Evolutionary conservation across 2,329 filamentous ascomycete species (phyloP).

Genomic region (Fusarium nisikadoi): DNA sequence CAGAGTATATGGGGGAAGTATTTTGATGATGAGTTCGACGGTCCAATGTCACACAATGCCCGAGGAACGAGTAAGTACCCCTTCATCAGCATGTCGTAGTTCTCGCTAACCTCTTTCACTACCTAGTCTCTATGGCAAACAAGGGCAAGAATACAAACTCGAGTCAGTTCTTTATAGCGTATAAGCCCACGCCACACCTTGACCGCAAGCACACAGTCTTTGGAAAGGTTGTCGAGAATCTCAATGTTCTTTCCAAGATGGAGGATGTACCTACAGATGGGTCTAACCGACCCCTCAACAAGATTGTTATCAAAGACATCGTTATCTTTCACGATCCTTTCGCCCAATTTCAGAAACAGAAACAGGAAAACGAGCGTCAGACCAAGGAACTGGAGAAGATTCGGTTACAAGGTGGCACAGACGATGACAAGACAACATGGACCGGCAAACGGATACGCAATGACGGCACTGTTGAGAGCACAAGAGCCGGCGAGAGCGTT

Average conservation of each 20-base stretch:
- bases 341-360: constrained; percentile 87
- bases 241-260: constrained; percentile 77
- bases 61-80: constrained; percentile 69
- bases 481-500: constrained; percentile 58
- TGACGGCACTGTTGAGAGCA: constrained; percentile 67
- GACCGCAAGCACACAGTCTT: constrained; percentile 99
- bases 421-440: constrained; percentile 94
- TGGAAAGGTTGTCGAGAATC: constrained; percentile 81
- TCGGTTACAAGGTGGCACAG: constrained; percentile 73
- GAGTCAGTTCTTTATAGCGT: constrained; percentile 93
- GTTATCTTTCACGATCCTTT: constrained; percentile 94
- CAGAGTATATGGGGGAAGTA: constrained; percentile 92
- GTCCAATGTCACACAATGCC: constrained; percentile 83
- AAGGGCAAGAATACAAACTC: constrained; percentile 99
- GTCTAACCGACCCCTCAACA: constrained; percentile 78
- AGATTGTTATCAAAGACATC: constrained; percentile 84
- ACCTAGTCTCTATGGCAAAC: constrained; percentile 84
- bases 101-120: constrained; percentile 1
- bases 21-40: constrained; percentile 93
- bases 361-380: constrained; percentile 68
- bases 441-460: constrained; percentile 88
- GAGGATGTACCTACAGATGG: constrained; percentile 81
- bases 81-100: background rate
- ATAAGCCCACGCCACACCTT: constrained; percentile 84
- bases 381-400: constrained; percentile 71